Conservation (phyloP, 257 asterid species). For the Solanum appendiculatum region DNA sequence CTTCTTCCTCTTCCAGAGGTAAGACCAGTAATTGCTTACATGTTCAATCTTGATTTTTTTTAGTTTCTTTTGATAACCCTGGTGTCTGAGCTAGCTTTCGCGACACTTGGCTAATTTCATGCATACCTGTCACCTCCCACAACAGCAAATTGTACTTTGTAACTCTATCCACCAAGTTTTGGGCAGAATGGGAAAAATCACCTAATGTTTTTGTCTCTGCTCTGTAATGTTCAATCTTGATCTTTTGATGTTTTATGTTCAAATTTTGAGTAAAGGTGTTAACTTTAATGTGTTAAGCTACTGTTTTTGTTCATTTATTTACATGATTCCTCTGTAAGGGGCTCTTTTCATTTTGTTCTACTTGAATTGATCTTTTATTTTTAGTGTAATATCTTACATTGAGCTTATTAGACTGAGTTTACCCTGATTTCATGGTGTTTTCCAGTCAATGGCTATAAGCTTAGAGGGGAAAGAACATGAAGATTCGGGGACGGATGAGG, state of each 20-base stretch:
- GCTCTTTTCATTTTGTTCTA: neutral
- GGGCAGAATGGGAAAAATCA: neutral
- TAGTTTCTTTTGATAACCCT: neutral
- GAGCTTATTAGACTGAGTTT: neutral
- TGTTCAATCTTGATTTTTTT: neutral
- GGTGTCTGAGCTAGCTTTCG: neutral
- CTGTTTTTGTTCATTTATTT: neutral
- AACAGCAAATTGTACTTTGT: neutral
- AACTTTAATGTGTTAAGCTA: neutral
- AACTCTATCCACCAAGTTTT: neutral
- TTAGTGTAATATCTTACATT: neutral
- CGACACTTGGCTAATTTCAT: neutral
- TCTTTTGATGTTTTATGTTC: neutral
- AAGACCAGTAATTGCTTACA: neutral
- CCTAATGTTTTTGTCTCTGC: neutral
- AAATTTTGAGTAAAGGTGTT: neutral
- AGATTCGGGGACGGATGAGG: conserved; percentile 37
- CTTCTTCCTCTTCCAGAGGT: conserved; percentile 85
- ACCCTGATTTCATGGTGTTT: neutral
- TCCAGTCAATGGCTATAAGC: conserved; percentile 35
- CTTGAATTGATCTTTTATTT: neutral
- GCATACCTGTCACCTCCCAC: neutral
- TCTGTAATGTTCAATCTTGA: neutral
- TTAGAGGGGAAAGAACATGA: conserved; percentile 55
- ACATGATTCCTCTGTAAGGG: neutral